Conservation (phyloP, 768 basidiomycete species). For the Lentinula boryana region DNA sequence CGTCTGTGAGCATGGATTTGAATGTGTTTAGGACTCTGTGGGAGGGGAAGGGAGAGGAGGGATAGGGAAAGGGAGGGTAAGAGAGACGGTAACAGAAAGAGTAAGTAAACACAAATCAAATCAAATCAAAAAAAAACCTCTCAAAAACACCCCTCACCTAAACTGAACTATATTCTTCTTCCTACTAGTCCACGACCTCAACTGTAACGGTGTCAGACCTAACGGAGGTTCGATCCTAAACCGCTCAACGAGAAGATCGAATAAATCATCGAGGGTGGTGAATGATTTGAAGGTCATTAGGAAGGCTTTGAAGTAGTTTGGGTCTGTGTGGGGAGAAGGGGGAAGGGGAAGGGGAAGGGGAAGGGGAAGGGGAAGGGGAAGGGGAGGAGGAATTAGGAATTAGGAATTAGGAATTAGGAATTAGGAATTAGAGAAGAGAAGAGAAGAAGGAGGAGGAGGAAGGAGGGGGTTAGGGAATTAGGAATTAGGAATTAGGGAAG, state of each 20-base stretch:
- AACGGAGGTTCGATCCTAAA: slow-evolving; percentile 76
- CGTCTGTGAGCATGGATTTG: slow-evolving; percentile 83
- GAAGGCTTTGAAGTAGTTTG: slow-evolving; percentile 82
- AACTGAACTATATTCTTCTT: slow-evolving; percentile 87
- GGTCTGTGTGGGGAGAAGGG: slow-evolving; percentile 38
- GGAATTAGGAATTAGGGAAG: too few relatives aligned
- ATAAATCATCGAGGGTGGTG: slow-evolving; percentile 74
- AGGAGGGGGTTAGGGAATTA: neutral
- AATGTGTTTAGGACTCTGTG: slow-evolving; percentile 83
- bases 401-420: too few relatives aligned
- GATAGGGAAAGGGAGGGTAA: too few relatives aligned
- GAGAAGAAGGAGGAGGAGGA: neutral
- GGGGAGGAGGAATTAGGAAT: too few relatives aligned
- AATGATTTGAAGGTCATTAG: slow-evolving; percentile 96
- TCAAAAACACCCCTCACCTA: slow-evolving; percentile 47
- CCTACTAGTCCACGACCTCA: slow-evolving; percentile 72
- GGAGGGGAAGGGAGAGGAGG: neutral
- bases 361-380: neutral
- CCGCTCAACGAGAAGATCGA: slow-evolving; percentile 74
- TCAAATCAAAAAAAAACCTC: neutral
- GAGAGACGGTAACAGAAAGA: too few relatives aligned
- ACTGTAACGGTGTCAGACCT: slow-evolving; percentile 53
- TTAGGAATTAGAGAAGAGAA: too few relatives aligned
- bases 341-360: neutral
- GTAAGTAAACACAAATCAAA: neutral